Base-by-base conservation (phyloP, 2,329 filamentous ascomycete species). In the Dactylellina sp. region DNA sequence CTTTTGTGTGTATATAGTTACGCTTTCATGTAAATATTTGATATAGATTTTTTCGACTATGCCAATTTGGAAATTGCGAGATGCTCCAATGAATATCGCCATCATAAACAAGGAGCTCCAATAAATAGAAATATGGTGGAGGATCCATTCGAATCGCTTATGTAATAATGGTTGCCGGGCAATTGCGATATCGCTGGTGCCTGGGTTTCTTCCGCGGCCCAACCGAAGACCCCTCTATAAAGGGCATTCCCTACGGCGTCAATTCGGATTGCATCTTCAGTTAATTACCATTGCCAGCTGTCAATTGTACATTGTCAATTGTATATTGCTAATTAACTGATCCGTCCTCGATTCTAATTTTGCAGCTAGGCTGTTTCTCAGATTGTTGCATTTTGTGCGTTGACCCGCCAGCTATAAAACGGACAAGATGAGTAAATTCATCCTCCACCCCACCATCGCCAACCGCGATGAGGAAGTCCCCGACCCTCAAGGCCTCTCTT, bases 381-480 rank as follows among this genome's bases (percentile, higher is more conserved):
- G 9, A 35, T 55, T 71, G 66, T 71, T 52, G 66, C 53, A 71
- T 71, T 71, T 64, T 71, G 50, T 72, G 68, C 39, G 68, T 72
- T 72, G 68, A 37, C 22, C 20, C 24, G 6, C 22, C 25, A 39
- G 14, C 12, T n/a, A 47, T 39, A 35, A 6, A 11, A 20, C 14
- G 6, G 12, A n/a, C 25, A 47, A 5, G 35, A 72, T 72, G 68
- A 72, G 60, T 60, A 72, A 61, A 44, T 72, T 72, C 68, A 52
- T 72, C 28, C 60, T 64, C 12, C 60, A 65, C 35, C 68, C 60
- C 2, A 25, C 44, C 52, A 42, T n/a, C 32, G 11, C 20, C n/a
- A 35, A 1, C 20, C 16, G 18, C 16, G 42, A 5, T 1, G 14
- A 39, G 5, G 9, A 14, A 7, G n/a, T 39, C 12, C 16, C 52